Evolutionary conservation across 148 eudicot species (phyloP), one percentile per base, ranked within the genome.

Genomic region (Pouteria glomerata): DNA sequence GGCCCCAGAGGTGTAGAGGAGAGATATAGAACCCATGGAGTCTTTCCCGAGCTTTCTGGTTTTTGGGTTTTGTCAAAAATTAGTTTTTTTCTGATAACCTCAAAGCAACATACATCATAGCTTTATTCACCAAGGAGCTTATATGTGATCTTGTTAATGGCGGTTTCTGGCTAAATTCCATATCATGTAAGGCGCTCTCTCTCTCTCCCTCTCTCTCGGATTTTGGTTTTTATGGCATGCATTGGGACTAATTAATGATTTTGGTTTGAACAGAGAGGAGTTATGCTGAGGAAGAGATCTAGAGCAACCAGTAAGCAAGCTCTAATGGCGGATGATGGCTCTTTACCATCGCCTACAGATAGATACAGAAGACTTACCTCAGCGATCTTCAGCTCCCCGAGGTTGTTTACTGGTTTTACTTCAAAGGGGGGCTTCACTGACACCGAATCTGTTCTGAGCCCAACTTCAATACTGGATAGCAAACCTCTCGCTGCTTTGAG

Each of bases 381-480:
- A 37, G 78, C 82, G 3, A 34, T 77, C 4, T 74, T 78, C 57
- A 66, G 27, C 69, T 84, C 83, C 21, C 82, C 82, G 42, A 82
- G 74, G 45, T 52, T 81, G 27, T 84, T 84, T 76, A 64, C 80
- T 63, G 51, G 73, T 73, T 79, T 84, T 71, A 53, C 80, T n/a
- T 71, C 85, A 6, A 84, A 84, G 76, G 70, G 60, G 76, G 70
- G 60, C 13, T 50, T 30, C 13, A 19, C 79, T 21, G 79, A 74
- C 21, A 23, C 81, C 31, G 90, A 87, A 58, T 73, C 80, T 57
- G 47, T 69, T 8, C 80, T 52, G 58, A 87, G 90, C 64, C 90
- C 90, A 58, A 87, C 88, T 80, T 87, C 90, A 61, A 87, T 80
- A 6, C 88, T 87, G 66, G 88, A 87, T 55, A 33, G 68, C 26